phyloP scores from a whole-genome alignment of 805 yeast genomes.

The Teunomyces atbi region DNA sequence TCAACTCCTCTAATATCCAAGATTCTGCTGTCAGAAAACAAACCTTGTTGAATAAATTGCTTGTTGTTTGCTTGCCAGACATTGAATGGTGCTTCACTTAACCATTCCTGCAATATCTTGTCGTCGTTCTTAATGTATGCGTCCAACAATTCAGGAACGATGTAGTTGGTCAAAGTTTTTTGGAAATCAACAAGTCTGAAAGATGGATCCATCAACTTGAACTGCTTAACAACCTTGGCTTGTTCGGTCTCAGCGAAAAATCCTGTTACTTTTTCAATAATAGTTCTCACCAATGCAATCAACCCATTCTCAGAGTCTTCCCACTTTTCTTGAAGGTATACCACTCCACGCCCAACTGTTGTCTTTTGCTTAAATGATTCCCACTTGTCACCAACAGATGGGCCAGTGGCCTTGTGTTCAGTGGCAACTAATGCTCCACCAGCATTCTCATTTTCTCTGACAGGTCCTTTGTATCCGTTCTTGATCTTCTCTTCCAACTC shows the following conservation, averaged over 20 bases:
- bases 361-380: constrained; percentile 66
- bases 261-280: constrained; percentile 77
- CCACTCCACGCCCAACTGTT: constrained; percentile 62
- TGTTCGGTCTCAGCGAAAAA: constrained; percentile 95
- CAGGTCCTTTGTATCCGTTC: constrained; percentile 63
- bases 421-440: constrained; percentile 83
- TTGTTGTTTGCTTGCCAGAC: constrained; percentile 93
- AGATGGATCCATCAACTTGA: constrained; percentile 85
- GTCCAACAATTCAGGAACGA: constrained; percentile 92
- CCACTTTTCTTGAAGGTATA: constrained; percentile 67
- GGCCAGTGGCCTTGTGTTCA: constrained; percentile 71
- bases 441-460: constrained; percentile 76
- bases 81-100: constrained; percentile 94
- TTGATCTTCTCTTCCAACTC: constrained; percentile 53
- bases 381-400: constrained; percentile 62
- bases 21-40: constrained; percentile 86
- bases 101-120: constrained; percentile 79
- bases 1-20: constrained; percentile 95
- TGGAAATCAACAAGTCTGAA: constrained; percentile 79
- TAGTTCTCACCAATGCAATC: constrained; percentile 73
- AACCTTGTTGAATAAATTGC: constrained; percentile 85
- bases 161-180: constrained; percentile 82
- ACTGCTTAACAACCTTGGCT: constrained; percentile 84
- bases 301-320: constrained; percentile 95
- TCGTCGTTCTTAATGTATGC: constrained; percentile 94